These are phyloP conservation scores for Elsinoe ampelina DNA, from an alignment of 2,329 filamentous ascomycete species.

Conservation along the genomic window DNA sequence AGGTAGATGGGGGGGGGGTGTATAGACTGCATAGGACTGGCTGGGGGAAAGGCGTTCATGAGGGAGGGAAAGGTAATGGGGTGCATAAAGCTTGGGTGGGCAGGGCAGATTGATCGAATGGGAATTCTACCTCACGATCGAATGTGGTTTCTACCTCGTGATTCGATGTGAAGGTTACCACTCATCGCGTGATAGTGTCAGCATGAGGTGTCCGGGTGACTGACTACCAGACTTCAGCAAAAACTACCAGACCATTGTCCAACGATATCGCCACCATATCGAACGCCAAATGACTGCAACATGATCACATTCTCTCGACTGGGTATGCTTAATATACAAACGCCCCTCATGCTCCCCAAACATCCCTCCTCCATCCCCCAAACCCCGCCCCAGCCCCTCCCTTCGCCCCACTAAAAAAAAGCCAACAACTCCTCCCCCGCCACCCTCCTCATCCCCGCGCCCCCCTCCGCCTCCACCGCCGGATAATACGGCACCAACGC, in stretches of 20 bases:
- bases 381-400: not conserved
- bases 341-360: not conserved
- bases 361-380: too few relatives aligned
- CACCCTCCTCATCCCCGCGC: constrained; percentile 47
- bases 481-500: constrained; percentile 96
- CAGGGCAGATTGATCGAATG: not conserved
- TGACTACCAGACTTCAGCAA: too few relatives aligned
- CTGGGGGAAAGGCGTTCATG: not conserved
- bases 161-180: too few relatives aligned
- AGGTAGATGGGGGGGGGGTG: constrained; percentile 26
- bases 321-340: not conserved
- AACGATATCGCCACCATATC: too few relatives aligned
- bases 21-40: not conserved
- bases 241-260: too few relatives aligned
- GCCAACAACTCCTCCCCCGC: constrained; percentile 51
- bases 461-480: constrained; percentile 67
- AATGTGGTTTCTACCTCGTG: too few relatives aligned
- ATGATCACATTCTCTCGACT: not conserved
- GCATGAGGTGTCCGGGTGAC: too few relatives aligned
- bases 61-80: not conserved
- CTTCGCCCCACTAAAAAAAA: constrained; percentile 13
- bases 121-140: not conserved
- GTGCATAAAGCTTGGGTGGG: not conserved
- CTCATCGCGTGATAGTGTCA: too few relatives aligned
- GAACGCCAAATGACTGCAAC: not conserved